Base-by-base conservation (phyloP, 2,329 filamentous ascomycete genomes). In the Pseudonectria buxi region DNA sequence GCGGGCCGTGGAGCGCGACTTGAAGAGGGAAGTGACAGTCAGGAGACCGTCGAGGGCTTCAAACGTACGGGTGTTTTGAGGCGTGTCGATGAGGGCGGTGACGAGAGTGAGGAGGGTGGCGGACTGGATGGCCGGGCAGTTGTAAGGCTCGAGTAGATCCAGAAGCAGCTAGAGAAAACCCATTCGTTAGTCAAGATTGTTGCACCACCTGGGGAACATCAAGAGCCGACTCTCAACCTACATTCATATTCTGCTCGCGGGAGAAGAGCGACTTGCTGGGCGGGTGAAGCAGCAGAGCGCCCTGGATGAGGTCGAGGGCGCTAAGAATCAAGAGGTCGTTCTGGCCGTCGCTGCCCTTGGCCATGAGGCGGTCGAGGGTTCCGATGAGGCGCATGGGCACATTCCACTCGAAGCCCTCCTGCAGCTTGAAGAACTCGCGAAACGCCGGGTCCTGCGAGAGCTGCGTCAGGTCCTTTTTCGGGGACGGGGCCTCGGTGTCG, bases 331-430 rank as follows among this genome's bases (percentile, higher is more conserved):
- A 73, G 40, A 90, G 68, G 58, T 96, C 88, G 56, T 90, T 92
- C 47, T 86, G 81, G 27, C 84, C 86, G 51, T 88, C 81, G 58
- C 78, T 81, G 34, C 81, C 80, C 67, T 87, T 87, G 29, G 86
- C 87, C 54, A 95, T 74, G 32, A 95, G 74, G 39, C 86, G 76
- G 60, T 95, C 88, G 28, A 96, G 76, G 37, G 86, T 94, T 35
- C 81, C 79, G 43, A 95, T 81, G 41, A 96, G 72, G 41, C 88
- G 81, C 64, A 87, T 80, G 11, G 87, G 83, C 36, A 96, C 86
- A 65, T 98, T 98, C 85, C 88, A 96, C 66, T 96, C 87, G 57
- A 98, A 98, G 3, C 89, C 86, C 56, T 96, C 89, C 61, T 98
- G 92, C 47, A 96, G 62, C 59, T 94, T 87, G 69, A 95, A 95